Percentiles rank a stretch among this genome's conserved stretches.
These are phyloP conservation scores for Sarocladiaceae sp. DNA, from an alignment of 2,329 filamentous ascomycete genomes.

Conservation along the genomic window DNA sequence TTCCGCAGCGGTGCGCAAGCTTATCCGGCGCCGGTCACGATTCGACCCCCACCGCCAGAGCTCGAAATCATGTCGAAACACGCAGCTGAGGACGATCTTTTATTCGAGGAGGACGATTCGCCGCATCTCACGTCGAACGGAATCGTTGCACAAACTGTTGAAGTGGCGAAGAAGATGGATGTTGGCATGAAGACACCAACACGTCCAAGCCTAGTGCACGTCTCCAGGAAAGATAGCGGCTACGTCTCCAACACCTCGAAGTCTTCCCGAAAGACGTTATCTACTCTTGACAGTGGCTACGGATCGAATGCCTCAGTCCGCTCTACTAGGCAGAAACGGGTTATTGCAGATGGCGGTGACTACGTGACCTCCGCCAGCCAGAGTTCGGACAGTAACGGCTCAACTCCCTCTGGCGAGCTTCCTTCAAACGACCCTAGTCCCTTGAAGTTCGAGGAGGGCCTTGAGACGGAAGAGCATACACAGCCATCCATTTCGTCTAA, in stretches of 20 bases:
- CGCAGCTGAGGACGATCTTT: conserved; percentile 39
- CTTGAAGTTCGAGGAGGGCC: background rate
- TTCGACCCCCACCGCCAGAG: conserved; percentile 19
- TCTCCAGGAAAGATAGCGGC: conserved; percentile 39
- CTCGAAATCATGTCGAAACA: conserved; percentile 42
- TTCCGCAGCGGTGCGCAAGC: background rate
- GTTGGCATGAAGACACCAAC: conserved; percentile 1
- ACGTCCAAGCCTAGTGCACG: conserved; percentile 32
- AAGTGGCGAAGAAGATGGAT: conserved; percentile 27
- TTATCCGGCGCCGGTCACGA: conserved; percentile 9
- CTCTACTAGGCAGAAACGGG: conserved; percentile 26
- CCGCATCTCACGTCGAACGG: conserved; percentile 21
- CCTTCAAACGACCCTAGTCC: background rate
- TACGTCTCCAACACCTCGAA: conserved; percentile 40
- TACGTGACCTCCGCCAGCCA: conserved; percentile 6
- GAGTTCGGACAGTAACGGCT: conserved; percentile 8
- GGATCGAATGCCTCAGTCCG: conserved; percentile 53
- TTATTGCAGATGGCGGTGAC: conserved; percentile 1
- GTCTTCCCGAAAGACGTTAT: conserved; percentile 36
- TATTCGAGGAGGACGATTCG: conserved; percentile 31
- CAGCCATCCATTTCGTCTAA: conserved; percentile 8
- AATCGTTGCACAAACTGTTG: conserved; percentile 31
- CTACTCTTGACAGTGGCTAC: conserved; percentile 56
- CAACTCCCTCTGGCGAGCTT: conserved; percentile 4
- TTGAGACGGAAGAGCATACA: background rate